Evolutionary conservation across 2,329 filamentous ascomycete species (phyloP).

Genomic region (Fusarium duplospermum): DNA sequence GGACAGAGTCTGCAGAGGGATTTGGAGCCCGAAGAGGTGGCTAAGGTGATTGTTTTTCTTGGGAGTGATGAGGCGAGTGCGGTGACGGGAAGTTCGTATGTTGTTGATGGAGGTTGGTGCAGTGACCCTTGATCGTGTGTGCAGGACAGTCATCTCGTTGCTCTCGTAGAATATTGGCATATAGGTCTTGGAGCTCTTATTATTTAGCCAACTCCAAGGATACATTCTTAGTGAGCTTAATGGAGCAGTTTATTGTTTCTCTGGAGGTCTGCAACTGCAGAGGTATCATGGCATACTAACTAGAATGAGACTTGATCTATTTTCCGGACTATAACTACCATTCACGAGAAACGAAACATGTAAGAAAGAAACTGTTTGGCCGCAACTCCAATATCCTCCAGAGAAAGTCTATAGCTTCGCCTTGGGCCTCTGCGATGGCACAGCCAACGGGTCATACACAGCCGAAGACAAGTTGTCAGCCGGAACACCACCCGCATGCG

Average conservation of each 20-base stretch:
- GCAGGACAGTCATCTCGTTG: not conserved
- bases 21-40: constrained; percentile 57
- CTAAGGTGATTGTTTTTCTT: constrained; percentile 58
- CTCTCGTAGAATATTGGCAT: not conserved
- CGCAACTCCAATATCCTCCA: not conserved
- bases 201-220: too few relatives aligned
- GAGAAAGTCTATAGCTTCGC: not conserved
- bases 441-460: not conserved
- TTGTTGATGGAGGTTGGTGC: constrained; percentile 50
- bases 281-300: not conserved
- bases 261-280: too few relatives aligned
- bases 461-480: not conserved
- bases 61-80: constrained; percentile 59
- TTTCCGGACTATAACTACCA: not conserved
- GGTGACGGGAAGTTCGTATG: constrained; percentile 56
- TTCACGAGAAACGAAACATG: not conserved
- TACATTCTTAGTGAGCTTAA: too few relatives aligned
- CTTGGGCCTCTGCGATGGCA: not conserved
- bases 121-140: constrained; percentile 26
- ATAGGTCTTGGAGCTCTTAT: too few relatives aligned
- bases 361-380: not conserved
- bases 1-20: constrained; percentile 57
- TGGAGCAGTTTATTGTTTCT: too few relatives aligned
- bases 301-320: not conserved
- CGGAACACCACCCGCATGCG: not conserved